Evolutionary conservation across 202 grass and related monocot genomes (phyloP).

Genomic region (Hordeum pubiflorum): DNA sequence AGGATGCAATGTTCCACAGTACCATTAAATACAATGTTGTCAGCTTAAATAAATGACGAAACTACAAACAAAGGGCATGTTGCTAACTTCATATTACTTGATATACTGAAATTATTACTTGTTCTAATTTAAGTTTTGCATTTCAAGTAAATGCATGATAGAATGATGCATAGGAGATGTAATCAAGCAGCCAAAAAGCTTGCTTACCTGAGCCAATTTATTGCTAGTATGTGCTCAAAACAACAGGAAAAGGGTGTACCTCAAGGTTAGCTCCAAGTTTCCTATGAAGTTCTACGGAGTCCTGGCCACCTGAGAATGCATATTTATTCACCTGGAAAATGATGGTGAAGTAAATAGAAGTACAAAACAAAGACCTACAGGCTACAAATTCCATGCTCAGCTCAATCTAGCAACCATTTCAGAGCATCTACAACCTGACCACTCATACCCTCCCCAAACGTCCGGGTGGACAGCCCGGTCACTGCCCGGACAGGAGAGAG

Average conservation of each 20-base stretch:
- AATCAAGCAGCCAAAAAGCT: not conserved
- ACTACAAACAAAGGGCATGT: not conserved
- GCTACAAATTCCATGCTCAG: not conserved
- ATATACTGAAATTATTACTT: conserved; percentile 4
- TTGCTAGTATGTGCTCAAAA: not conserved
- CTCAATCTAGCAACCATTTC: not conserved
- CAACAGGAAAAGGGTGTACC: conserved; percentile 18
- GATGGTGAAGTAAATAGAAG: conserved; percentile 9
- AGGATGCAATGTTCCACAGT: not conserved
- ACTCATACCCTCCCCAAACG: too few relatives aligned
- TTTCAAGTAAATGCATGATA: conserved; percentile 1
- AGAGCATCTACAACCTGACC: too few relatives aligned
- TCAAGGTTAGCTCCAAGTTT: conserved; percentile 92
- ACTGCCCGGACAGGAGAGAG: too few relatives aligned
- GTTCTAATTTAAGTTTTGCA: not conserved
- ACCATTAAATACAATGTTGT: not conserved
- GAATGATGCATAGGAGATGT: not conserved
- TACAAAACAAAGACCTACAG: not conserved
- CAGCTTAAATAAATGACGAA: not conserved
- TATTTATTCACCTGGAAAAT: conserved; percentile 75
- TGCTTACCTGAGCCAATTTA: not conserved
- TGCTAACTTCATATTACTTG: not conserved
- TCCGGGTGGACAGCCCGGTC: too few relatives aligned
- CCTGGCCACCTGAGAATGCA: conserved; percentile 86
- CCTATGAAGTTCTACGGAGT: conserved; percentile 74